These are phyloP conservation scores for Brettanomyces sp. DNA, from an alignment of 805 yeast species.

Conservation along the genomic window DNA sequence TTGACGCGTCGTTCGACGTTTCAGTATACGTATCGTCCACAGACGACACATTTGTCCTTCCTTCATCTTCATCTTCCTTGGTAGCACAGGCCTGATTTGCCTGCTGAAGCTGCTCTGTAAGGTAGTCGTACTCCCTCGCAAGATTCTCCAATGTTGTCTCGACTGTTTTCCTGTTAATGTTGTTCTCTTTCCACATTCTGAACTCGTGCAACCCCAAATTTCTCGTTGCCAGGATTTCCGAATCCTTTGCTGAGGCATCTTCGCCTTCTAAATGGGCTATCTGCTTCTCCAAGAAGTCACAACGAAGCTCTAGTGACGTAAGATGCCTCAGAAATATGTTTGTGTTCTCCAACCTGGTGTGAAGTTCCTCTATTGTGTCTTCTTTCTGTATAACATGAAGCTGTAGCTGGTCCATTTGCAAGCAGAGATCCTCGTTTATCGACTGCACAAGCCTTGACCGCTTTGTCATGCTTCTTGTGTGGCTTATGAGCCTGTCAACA, in stretches of 20 bases:
- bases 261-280: constrained; percentile 16
- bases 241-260: constrained; percentile 6
- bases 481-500: constrained; percentile 8
- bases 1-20: not conserved
- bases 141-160: constrained; percentile 38
- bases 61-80: not conserved
- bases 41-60: not conserved
- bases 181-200: constrained; percentile 22
- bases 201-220: constrained; percentile 14
- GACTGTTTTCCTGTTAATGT: constrained; percentile 34
- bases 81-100: constrained; percentile 10
- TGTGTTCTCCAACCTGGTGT: constrained; percentile 17
- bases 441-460: constrained; percentile 3
- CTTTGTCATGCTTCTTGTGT: constrained; percentile 9
- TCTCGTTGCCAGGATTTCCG: constrained; percentile 10
- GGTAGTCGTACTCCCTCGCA: constrained; percentile 29
- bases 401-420: constrained; percentile 11
- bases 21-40: not conserved
- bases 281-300: constrained; percentile 27
- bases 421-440: constrained; percentile 10
- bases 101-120: constrained; percentile 18
- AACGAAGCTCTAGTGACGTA: constrained; percentile 22
- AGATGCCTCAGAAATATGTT: constrained; percentile 22
- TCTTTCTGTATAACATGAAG: constrained; percentile 12
- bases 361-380: constrained; percentile 13